These are phyloP conservation scores for Lecanicillium sp. DNA, from an alignment of 2,329 filamentous ascomycete genomes.

Conservation along the genomic window DNA sequence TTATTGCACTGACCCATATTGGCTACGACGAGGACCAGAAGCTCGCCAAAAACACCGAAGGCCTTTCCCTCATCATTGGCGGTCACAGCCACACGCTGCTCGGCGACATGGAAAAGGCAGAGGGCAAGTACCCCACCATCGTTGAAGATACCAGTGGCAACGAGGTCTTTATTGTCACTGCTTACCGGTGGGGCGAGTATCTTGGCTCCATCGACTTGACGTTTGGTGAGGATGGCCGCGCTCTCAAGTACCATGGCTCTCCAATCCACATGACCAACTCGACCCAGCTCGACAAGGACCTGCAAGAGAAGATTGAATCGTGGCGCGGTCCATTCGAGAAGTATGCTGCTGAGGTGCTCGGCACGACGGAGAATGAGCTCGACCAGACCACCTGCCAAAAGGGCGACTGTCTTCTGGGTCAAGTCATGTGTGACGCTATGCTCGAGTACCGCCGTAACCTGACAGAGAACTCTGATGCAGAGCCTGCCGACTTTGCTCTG, in stretches of 20 bases:
- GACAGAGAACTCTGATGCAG: slow-evolving; percentile 26
- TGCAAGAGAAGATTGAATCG: slow-evolving; percentile 48
- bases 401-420: slow-evolving; percentile 49
- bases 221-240: slow-evolving; percentile 51
- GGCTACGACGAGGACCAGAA: slow-evolving; percentile 56
- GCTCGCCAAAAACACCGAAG: slow-evolving; percentile 50
- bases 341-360: slow-evolving; percentile 50
- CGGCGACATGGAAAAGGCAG: slow-evolving; percentile 47
- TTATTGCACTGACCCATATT: slow-evolving; percentile 59
- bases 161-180: slow-evolving; percentile 60
- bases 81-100: slow-evolving; percentile 54
- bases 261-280: slow-evolving; percentile 57
- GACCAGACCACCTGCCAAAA: slow-evolving; percentile 51
- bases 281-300: slow-evolving; percentile 45
- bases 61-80: slow-evolving; percentile 60
- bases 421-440: slow-evolving; percentile 52
- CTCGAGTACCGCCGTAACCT: slow-evolving; percentile 48
- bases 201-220: slow-evolving; percentile 59
- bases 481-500: slow-evolving; percentile 44
- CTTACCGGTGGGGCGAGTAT: slow-evolving; percentile 62
- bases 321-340: slow-evolving; percentile 55
- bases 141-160: slow-evolving; percentile 51
- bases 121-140: slow-evolving; percentile 57
- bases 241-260: slow-evolving; percentile 53
- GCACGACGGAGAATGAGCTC: slow-evolving; percentile 43